Base-by-base conservation (phyloP, 2,329 filamentous ascomycete species). In the Coleophoma crateriformis region DNA sequence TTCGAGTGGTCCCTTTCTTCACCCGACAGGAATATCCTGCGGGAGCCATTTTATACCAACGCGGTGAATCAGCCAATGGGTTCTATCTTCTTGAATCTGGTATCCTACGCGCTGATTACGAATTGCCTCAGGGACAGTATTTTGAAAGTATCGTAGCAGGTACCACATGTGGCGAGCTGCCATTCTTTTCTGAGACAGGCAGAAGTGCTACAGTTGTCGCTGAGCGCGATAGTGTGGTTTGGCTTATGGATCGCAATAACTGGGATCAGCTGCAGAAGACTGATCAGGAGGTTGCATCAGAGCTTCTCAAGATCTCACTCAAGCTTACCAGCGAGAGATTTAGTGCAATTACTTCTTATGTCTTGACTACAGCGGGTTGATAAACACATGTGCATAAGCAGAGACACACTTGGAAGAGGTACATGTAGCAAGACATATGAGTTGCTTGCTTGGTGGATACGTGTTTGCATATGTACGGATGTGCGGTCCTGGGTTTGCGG, bases 281-380 rank as follows among this genome's bases (percentile, higher is more conserved):
- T 49, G 79, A 95, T 59, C 79, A 83, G 0, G 88, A 90, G 38
- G 82, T 96, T 50, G 90, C 90, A 44, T 79, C 82, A 61, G 94
- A 99, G 70, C 64, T 99, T 61, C 68, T 99, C 65, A 85, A 84
- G 61, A 84, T 97, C 46, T 88, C 87, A n/a, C 68, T 99, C 64
- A 96, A 96, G 74, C 69, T 99, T 66, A 97, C 92, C 39, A 95
- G 87, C 50, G 94, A 99, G 77, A 78, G 94, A 58, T 95, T 97
- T 90, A 79, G 82, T 54, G 77, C 80, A 6, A 84, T 86, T 59
- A 86, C 82, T 7, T 71, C 68, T 45, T 73, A 73, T 55, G 70
- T 72, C 8, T 66, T 71, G 27, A 70, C 69, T 15, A 70, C 68
- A 33, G 69, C 68, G 37, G 68, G 69, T 38, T 38, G 35, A 45